Percentiles rank a stretch among this genome's conserved stretches.
Conservation (phyloP, 1,139 yeast genomes). For the Sugiyamaella paludigena region DNA sequence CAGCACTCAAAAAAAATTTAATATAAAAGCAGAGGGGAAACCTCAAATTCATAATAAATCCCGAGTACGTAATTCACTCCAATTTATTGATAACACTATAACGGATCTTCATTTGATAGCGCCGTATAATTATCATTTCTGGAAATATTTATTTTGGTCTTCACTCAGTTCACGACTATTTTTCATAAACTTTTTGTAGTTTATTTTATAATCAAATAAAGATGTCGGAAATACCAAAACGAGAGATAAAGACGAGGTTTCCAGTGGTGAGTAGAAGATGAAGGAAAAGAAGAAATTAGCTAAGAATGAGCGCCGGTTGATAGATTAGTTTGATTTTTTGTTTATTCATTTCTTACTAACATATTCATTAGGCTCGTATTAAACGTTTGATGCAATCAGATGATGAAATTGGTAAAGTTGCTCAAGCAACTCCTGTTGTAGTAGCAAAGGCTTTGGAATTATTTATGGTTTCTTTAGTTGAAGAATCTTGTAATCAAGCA, state of each 20-base stretch:
- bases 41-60: too few species aligned
- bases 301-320: neutral
- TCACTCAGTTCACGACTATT: too few species aligned
- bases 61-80: too few species aligned
- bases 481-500: constrained; percentile 78
- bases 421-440: constrained; percentile 96
- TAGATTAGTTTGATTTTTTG: neutral
- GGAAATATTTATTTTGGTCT: too few species aligned
- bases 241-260: constrained; percentile 79
- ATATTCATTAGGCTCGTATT: constrained; percentile 60
- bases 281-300: neutral
- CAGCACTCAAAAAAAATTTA: too few species aligned
- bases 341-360: neutral
- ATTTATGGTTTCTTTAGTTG: constrained; percentile 85
- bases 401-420: constrained; percentile 97
- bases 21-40: too few species aligned
- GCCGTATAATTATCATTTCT: too few species aligned
- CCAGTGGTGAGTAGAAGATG: constrained; percentile 56
- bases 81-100: too few species aligned
- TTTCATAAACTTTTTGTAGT: too few species aligned
- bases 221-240: constrained; percentile 19
- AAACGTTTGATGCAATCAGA: constrained; percentile 97
- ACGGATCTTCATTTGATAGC: too few species aligned
- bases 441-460: constrained; percentile 93
- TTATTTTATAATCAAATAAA: too few species aligned